Percentiles rank a stretch among this genome's conserved stretches.
phyloP scores from a whole-genome alignment of 306 rosid species.

The Herpetospermum pedunculosum region DNA sequence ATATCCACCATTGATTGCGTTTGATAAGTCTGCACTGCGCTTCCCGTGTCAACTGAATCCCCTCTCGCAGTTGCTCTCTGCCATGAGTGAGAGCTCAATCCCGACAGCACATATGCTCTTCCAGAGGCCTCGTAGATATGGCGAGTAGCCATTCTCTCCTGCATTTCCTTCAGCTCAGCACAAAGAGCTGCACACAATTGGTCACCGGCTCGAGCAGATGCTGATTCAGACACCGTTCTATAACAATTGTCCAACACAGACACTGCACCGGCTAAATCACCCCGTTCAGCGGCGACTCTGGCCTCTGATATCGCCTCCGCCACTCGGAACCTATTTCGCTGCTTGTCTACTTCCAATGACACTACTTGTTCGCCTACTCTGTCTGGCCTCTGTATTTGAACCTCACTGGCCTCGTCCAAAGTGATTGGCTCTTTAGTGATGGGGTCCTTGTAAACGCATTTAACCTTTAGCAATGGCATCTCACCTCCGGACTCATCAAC shows the following conservation, averaged over 20 bases:
- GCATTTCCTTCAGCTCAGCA: conserved; percentile 84
- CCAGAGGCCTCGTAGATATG: conserved; percentile 74
- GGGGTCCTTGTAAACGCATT: conserved; percentile 47
- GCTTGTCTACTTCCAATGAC: conserved; percentile 78
- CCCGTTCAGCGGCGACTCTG: conserved; percentile 56
- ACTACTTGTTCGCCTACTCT: conserved; percentile 28
- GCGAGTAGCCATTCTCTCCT: conserved; percentile 76
- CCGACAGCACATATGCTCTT: conserved; percentile 80
- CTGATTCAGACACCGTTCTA: conserved; percentile 38
- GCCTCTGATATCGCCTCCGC: conserved; percentile 75
- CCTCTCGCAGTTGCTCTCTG: conserved; percentile 95
- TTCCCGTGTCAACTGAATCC: conserved; percentile 66
- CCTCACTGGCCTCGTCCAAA: conserved; percentile 37
- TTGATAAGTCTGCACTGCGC: conserved; percentile 58
- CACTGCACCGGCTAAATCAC: conserved; percentile 63
- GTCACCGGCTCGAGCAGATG: conserved; percentile 55
- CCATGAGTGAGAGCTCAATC: conserved; percentile 85
- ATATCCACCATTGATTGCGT: conserved; percentile 82
- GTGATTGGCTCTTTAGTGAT: conserved; percentile 49
- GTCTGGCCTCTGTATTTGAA: conserved; percentile 61
- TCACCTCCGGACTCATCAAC: conserved; percentile 35
- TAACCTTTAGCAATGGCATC: conserved; percentile 51
- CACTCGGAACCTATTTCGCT: conserved; percentile 52
- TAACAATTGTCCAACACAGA: conserved; percentile 48
- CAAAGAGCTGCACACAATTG: conserved; percentile 45